These are phyloP conservation scores for Rhodotorula sphaerocarpa DNA, from an alignment of 768 basidiomycete genomes.

Conservation along the genomic window DNA sequence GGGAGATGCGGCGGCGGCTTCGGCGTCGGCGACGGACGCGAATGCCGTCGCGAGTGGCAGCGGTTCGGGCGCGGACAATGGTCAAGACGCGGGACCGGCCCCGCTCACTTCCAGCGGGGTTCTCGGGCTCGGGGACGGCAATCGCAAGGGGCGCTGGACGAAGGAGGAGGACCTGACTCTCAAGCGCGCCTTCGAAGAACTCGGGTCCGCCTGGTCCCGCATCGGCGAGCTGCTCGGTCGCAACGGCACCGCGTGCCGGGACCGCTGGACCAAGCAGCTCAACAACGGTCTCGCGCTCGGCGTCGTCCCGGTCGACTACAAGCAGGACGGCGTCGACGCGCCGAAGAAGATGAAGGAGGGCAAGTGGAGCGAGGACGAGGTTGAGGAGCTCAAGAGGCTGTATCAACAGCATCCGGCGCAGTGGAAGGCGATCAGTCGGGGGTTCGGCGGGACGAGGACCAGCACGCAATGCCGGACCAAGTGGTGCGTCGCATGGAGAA, in stretches of 20 bases:
- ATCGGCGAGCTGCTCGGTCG: conserved; percentile 2
- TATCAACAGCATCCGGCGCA: background rate
- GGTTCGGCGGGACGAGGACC: conserved; percentile 14
- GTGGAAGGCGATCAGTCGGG: conserved; percentile 3
- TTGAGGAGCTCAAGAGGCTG: conserved; percentile 5
- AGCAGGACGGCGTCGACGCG: background rate
- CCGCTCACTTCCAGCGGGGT: no score
- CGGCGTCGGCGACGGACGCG: conserved; percentile 6
- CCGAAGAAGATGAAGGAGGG: background rate
- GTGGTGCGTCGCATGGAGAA: conserved; percentile 18
- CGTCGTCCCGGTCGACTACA: background rate
- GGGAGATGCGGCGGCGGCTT: no score
- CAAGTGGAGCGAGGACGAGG: conserved; percentile 13
- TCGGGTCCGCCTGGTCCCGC: conserved; percentile 18
- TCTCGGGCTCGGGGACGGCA: no score
- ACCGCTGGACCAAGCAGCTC: conserved; percentile 25
- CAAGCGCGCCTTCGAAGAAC: conserved; percentile 1
- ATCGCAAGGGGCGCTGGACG: conserved; percentile 13
- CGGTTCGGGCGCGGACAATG: no score
- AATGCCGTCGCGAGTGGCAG: no score
- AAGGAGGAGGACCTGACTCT: conserved; percentile 9
- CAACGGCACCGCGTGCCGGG: conserved; percentile 12
- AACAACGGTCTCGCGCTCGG: background rate
- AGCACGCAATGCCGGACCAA: conserved; percentile 29
- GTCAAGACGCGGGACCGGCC: no score